Evolutionary conservation across 2,329 filamentous ascomycete species (phyloP), one percentile per base, ranked within the genome.

Genomic region (Pseudofabraea citricarpa): DNA sequence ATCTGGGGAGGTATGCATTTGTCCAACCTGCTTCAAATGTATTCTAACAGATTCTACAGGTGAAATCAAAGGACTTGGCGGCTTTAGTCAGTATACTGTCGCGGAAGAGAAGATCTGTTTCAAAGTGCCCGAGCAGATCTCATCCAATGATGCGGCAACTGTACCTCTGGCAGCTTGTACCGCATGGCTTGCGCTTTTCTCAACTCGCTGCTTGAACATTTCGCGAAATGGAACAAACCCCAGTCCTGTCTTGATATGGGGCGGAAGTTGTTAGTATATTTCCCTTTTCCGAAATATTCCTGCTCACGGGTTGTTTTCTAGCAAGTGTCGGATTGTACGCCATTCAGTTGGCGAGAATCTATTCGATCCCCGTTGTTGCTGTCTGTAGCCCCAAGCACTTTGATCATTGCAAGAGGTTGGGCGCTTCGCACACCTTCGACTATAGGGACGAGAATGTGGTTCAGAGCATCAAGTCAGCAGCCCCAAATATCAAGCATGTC

Each of bases 101-200:
- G 67, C 67, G 1, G 62, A 72, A 27, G 62, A 69, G 35, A 44
- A 50, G 5, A 68, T 70, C 41, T 66, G 58, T 43, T 71, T 69
- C 51, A 59, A 60, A 7, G 44, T 71, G 0, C 66, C 68, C 0
- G 21, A 43, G 1, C 49, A 38, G 1, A 58, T 67, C 10, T 37
- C 58, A 0, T 51, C 40, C 0, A 57, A 56, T 13, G 48, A 66
- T 23, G 67, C 64, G 5, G 60, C 59, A 2, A 68, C 69, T 0
- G 40, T 71, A 6, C 67, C 67, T 2, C 47, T 72, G 2, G 69
- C 66, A 3, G 57, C 59, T 0, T 48, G 58, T 5, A 72, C 68
- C 5, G 55, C 68, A 1, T 65, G 56, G 58, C 55, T 70, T 4
- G 65, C 64, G 0, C 44, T 70, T 1, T 70, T 67, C 39, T 68